Base-by-base conservation (phyloP, 352 stramenopile genomes). In the Phytophthora parvispora region DNA sequence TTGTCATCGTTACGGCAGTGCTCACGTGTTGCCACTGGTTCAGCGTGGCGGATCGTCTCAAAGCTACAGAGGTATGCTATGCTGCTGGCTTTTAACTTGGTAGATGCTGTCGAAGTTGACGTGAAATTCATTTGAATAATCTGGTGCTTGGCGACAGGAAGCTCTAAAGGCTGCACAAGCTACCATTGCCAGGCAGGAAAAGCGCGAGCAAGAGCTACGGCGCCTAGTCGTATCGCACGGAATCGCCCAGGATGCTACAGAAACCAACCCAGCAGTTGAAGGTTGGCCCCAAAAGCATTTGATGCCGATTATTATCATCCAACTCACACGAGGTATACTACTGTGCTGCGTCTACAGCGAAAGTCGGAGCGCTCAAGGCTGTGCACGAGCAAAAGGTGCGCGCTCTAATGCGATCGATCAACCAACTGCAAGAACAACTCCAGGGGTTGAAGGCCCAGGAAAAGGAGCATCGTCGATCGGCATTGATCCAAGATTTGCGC, bases 381-480 rank as follows among this genome's bases (percentile, higher is more conserved):
- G 72, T 84, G 28, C 84, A 95, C 38, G 80, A 90, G 40, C 78
- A 84, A 54, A 93, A 93, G 72, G 87, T 94, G n/a, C 82, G 86
- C n/a, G 78, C 78, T 28, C 61, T 97, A 18, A 95, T 97, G 91
- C 88, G 87, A 52, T 95, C 84, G 43, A 95, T 98, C 58, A 83
- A 86, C 51, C 78, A 95, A 57, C 74, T 97, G 8, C 90, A 95
- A 49, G 80, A 92, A 18, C 85, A 97, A 60, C 55, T 97, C 20
- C 75, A 87, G 60, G 56, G 65, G 2, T 71, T 96, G 9, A 95
- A 90, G 66, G 64, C 87, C 10, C 88, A 97, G 58, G 87, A 93
- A 56, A 96, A 95, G 40, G 91, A 97, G 53, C 91, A 97, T 59
- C 83, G 91, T 9, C 81, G 90, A 2, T 97, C 90, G 4, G 89